Conservation (phyloP, 805 yeast species). For the Candida takata region DNA sequence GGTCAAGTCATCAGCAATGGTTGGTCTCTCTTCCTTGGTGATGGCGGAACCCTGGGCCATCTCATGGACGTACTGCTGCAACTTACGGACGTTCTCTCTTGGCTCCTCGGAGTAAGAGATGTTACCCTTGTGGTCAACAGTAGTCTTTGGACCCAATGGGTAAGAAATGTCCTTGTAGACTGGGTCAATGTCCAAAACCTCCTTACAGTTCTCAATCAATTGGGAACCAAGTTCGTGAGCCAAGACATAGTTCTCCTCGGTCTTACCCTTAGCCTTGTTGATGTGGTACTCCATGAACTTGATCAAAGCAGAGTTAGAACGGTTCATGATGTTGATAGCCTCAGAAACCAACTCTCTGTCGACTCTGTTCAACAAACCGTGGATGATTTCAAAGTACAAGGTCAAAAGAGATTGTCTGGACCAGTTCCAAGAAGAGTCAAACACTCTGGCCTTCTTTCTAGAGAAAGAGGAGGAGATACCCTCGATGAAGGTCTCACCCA, state of each 20-base stretch:
- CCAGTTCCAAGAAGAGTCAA: constrained; percentile 99
- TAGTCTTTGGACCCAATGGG: constrained; percentile 93
- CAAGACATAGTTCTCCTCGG: constrained; percentile 88
- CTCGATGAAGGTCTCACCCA: constrained; percentile 88
- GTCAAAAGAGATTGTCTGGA: constrained; percentile 94
- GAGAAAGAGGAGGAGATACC: constrained; percentile 91
- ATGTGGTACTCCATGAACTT: constrained; percentile 90
- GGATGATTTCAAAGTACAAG: constrained; percentile 92
- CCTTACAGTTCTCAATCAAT: constrained; percentile 91
- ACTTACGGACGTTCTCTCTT: constrained; percentile 86
- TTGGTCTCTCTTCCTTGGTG: constrained; percentile 63
- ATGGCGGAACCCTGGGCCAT: constrained; percentile 93
- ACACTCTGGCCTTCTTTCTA: constrained; percentile 86
- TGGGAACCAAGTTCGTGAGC: constrained; percentile 89
- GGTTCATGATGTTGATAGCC: constrained; percentile 96
- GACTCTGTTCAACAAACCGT: constrained; percentile 83
- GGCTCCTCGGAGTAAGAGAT: constrained; percentile 77
- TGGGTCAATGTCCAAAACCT: constrained; percentile 72
- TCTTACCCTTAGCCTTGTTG: constrained; percentile 55
- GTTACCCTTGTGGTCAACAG: constrained; percentile 82
- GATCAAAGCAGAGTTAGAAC: constrained; percentile 88
- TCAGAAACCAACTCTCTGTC: constrained; percentile 95
- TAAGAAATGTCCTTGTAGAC: constrained; percentile 92
- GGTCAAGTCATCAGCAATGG: constrained; percentile 79
- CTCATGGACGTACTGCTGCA: constrained; percentile 91